Evolutionary conservation across 2,329 filamentous ascomycete genomes (phyloP), one percentile per base, ranked within the genome.

Genomic region (Aspergillus spinulosporus): DNA sequence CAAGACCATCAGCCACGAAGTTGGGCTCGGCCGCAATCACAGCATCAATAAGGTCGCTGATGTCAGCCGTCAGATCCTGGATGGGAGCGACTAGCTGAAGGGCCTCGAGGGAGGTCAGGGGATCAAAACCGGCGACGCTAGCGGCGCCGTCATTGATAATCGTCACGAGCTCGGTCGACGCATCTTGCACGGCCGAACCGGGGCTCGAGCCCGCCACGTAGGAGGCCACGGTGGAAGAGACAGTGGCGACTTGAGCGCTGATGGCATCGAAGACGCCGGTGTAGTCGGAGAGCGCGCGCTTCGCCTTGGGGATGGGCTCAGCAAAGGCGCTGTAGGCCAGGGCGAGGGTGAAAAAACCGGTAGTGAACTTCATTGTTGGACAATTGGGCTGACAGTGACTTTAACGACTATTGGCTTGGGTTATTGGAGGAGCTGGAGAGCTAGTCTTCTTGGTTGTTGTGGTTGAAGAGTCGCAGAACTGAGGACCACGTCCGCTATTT

Each of bases 221-320:
- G 43, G 31, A 29, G 54, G 51, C 36, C 5, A 58, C 55, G 48
- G 37, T 44, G 8, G 9, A 37, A 7, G 52, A 39, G 31, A 60
- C 47, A 1, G 52, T 47, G 8, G 37, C 50, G 40, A 59, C 54
- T 32, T 59, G 54, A 48, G 32, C 32, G 34, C 43, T 48, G 51
- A 59, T 52, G 44, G 15, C 39, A 11, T 32, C 7, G 49, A 59
- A 57, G 26, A 59, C 54, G 14, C 9, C 36, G 4, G 34, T 31
- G 48, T 57, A 59, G 31, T 59, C 47, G 31, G 54, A 31, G 12
- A 57, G 51, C 9, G 54, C 31, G 8, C 58, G 58, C 44, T 59
- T 59, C 8, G 46, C 5, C 1, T 36, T 28, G 31, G 50, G 45
- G 49, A 60, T 57, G 48, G 58, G 58, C 48, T 60, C 58, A 28